Evolutionary conservation across 208 protist species (phyloP).

Genomic region (Phytomonas sp.): DNA sequence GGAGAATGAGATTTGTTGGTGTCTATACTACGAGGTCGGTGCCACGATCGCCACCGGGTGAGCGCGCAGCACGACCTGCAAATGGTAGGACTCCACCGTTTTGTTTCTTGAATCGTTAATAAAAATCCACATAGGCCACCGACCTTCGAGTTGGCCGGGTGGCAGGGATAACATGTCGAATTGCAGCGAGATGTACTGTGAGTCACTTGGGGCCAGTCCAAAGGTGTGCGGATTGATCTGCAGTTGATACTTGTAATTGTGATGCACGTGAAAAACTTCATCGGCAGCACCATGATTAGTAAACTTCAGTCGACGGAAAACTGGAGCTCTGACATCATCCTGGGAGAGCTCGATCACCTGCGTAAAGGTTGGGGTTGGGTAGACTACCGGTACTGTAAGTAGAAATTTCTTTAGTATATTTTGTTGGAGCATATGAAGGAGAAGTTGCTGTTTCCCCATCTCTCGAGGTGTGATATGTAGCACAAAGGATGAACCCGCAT

Average conservation of each 20-base stretch:
- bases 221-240: constrained; percentile 57
- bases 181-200: constrained; percentile 65
- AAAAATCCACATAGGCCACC: constrained; percentile 88
- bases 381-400: constrained; percentile 55
- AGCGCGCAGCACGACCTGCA: constrained; percentile 72
- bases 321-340: constrained; percentile 39
- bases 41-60: constrained; percentile 25
- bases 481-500: constrained; percentile 32
- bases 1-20: not conserved
- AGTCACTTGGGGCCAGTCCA: constrained; percentile 61
- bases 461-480: constrained; percentile 69
- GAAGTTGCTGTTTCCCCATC: constrained; percentile 43
- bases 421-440: constrained; percentile 61
- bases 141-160: constrained; percentile 66
- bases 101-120: constrained; percentile 81
- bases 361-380: constrained; percentile 74
- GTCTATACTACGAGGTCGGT: not conserved
- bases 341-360: constrained; percentile 74
- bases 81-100: constrained; percentile 78
- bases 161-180: constrained; percentile 68
- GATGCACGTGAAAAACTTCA: constrained; percentile 68
- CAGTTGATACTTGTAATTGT: constrained; percentile 85
- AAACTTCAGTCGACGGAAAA: constrained; percentile 81
- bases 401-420: constrained; percentile 58
- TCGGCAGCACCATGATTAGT: constrained; percentile 43